Evolutionary conservation across 129 eudicot species (phyloP).

Genomic region (Helianthus annuus): DNA sequence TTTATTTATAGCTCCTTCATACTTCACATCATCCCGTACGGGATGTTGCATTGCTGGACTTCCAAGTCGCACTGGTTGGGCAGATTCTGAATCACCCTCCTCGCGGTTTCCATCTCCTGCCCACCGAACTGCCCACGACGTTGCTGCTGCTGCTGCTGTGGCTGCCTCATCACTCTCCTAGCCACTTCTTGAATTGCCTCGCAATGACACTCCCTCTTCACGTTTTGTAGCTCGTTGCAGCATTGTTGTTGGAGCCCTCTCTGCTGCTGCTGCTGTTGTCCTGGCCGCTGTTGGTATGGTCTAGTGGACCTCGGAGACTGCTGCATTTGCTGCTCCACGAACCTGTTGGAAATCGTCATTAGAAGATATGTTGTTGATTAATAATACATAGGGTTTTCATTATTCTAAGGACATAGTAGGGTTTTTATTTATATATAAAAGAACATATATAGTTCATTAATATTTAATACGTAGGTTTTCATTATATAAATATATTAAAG

Average conservation of each 20-base stretch:
- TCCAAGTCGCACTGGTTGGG: neutral
- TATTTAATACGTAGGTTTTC: no score
- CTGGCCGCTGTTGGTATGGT: neutral
- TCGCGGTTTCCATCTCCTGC: neutral
- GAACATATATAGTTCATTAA: no score
- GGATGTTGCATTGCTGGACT: conserved; percentile 16
- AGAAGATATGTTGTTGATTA: neutral
- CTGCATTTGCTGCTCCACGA: neutral
- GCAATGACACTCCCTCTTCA: neutral
- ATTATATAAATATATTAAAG: no score
- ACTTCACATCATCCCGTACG: neutral
- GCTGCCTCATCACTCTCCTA: neutral
- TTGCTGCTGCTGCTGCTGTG: conserved; percentile 2
- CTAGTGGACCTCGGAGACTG: neutral
- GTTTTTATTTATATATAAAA: no score
- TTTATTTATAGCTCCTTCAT: neutral
- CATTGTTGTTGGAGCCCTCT: conserved; percentile 4
- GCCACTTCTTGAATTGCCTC: conserved; percentile 9
- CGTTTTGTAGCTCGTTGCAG: conserved; percentile 25
- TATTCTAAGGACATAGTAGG: no score
- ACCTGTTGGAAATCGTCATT: neutral
- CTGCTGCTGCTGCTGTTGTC: neutral
- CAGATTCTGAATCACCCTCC: neutral
- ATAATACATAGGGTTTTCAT: no score
- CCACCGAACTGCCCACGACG: neutral